Base-by-base conservation (phyloP, 2,329 filamentous ascomycete species). In the Phyllosticta paracitricarpa region DNA sequence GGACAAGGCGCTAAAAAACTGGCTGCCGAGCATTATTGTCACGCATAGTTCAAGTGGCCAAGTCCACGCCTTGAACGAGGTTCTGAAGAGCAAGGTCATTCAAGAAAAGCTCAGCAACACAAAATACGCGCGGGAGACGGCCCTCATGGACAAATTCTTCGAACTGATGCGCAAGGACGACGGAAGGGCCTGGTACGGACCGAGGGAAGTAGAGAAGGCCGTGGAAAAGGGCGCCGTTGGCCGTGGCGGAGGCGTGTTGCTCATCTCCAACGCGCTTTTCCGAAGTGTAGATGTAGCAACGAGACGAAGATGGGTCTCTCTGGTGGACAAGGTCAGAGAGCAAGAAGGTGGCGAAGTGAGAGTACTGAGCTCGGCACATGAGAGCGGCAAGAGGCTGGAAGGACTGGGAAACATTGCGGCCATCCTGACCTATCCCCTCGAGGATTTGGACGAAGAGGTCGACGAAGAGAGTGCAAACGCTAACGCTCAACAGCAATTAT, bases 291-390 rank as follows among this genome's bases (percentile, higher is more conserved):
- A 95, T 62, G 82, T 97, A 5, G 82, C 79, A 0, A 87, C 85
- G 62, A 81, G 94, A 66, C 89, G 87, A 71, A 83, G 86, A 65
- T 97, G 92, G 80, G 93, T 97, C 0, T 78, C 78, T 8, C 79
- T 97, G 54, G 92, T 97, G 3, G 93, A 97, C 72, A 87, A 86
- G 64, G 93, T 97, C n/a, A 85, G 86, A 65, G 86, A 86, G 59
- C 77, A 79, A 2, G 87, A 91, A 65, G 94, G 93, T 4, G 94
- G 93, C 1, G 91, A 97, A 66, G 89, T 91, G 0, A 81, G 89
- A 59, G 84, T 97, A n/a, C 76, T 97, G 28, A 97, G 93, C 73
- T 92, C 89, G 68, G 88, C 95, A 69, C 93, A 97, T 73, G 93
- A 97, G 77, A 97, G 92, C 72, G 94, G 94, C 0, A 88, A 88